Evolutionary conservation across 345 rosid species (phyloP), one percentile per base, ranked within the genome.

Genomic region (Gossypium rotundifolium): DNA sequence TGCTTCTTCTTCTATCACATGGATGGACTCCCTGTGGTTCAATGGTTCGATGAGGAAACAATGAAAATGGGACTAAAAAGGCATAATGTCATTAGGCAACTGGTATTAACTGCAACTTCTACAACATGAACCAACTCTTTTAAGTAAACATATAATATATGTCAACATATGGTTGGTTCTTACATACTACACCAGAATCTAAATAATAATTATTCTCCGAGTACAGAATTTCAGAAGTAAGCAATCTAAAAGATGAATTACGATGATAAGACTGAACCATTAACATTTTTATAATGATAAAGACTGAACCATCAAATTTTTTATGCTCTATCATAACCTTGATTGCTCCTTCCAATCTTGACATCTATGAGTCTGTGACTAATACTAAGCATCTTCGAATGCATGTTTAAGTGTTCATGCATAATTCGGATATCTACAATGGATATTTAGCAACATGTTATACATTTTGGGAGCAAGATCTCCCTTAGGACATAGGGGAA

Each of bases 1-100:
- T 77, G 81, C 77, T 88, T 76, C 87, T 85, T 83, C 98, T 89
- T 74, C 89, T 84, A 64, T 91, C 98, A 84, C 96, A 93, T 7
- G 92, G 94, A 87, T 89, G 89, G 79, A 87, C 89, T 75, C 98
- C 94, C 96, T 93, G 81, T 53, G 51, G 44, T 74, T 74, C 49
- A 12, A n/a, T 16, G 18, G 38, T 74, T 64, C 14, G 4, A n/a
- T 2, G 3, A 22, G 55, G 33, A 53, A 55, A 72, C 48, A 16
- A 16, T 12, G 20, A 38, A 10, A 57, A 42, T 38, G 13, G 14
- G 38, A 72, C 17, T 16, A 45, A 3, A 44, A 72, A 40, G 58
- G 33, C 29, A 73, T 11, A 17, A 49, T 49, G 52, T 52, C n/a
- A 52, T 10, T 23, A 54, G 49, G 40, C 33, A 44, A 44, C 18